Base-by-base conservation (phyloP, 1,139 yeast species). In the Candida sanyaensis region DNA sequence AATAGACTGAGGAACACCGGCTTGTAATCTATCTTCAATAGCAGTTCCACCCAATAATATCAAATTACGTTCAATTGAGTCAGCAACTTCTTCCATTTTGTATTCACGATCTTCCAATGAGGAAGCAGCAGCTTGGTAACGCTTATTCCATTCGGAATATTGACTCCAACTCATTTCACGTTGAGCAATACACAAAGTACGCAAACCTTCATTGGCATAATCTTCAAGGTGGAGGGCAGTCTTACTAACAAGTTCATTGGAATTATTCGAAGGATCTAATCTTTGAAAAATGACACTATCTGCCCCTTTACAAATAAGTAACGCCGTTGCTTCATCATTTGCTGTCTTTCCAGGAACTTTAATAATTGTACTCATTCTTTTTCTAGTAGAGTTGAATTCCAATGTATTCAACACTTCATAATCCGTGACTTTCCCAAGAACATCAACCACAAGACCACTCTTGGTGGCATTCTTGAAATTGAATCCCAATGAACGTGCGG, bases 1-100 rank as follows among this genome's bases (percentile, higher is more conserved):
- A 66, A 93, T 93, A 4, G 98, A 81, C 57, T 90, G 96, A 2
- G 99, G 98, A 13, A 93, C 99, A 63, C 98, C 99, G 51, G 85
- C 90, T 70, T 93, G 99, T 50, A 93, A 77, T 60, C 97, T 79
- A 69, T 93, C 99, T 66, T 93, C 99, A 66, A 93, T 93, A 17
- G 99, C 99, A 29, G 99, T 93, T 58, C 98, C 99, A 52, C 99
- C 99, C 36, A 93, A 71, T 50, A 93, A 72, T 12, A 73, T 73
- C 58, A 93, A 72, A 37, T 83, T 83, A 29, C 81, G 77, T 67
- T 93, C 99, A 57, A 93, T 83, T 45, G 84, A 82, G 44, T 91
- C 93, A 24, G 92, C 89, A 50, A 88, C 86, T 47, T 72, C 77
- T 52, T 89, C 97, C 73, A 93, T 80, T 51, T 80, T 73, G 37